These are phyloP conservation scores for Fonsecaea monophora DNA, from an alignment of 2,329 filamentous ascomycete genomes.

Conservation along the genomic window DNA sequence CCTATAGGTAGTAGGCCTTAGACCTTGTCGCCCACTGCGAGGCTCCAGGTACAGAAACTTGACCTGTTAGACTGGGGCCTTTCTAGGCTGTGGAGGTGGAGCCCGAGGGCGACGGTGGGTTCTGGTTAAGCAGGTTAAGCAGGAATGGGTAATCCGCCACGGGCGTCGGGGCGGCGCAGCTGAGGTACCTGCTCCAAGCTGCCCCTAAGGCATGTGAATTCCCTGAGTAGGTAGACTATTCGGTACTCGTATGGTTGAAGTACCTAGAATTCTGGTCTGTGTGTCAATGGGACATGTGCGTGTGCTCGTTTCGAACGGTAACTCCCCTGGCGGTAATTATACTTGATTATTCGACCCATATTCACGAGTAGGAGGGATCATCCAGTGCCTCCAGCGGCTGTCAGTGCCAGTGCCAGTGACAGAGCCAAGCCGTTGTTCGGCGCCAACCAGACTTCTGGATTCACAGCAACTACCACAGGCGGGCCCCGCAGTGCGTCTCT, in stretches of 20 bases:
- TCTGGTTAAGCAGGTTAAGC: neutral
- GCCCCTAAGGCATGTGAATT: neutral
- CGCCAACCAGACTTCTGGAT: conserved; percentile 28
- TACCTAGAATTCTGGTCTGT: conserved; percentile 7
- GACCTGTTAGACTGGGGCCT: neutral
- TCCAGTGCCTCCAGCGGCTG: conserved; percentile 19
- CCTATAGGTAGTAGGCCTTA: conserved; percentile 1
- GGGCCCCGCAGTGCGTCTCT: conserved; percentile 18
- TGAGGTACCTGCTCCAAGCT: neutral
- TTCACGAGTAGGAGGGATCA: conserved; percentile 4
- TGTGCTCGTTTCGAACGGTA: conserved; percentile 18
- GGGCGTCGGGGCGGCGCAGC: conserved; percentile 4
- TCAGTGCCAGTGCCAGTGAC: conserved; percentile 20
- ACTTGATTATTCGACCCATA: conserved; percentile 7
- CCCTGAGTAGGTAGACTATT: neutral
- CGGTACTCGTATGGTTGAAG: neutral
- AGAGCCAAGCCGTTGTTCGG: conserved; percentile 11
- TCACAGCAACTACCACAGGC: conserved; percentile 8
- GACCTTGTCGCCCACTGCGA: conserved; percentile 1
- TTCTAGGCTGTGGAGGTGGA: conserved; percentile 1
- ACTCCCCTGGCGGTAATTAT: neutral
- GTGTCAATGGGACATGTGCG: conserved; percentile 7
- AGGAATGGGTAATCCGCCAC: conserved; percentile 1
- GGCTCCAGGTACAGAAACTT: conserved; percentile 12
- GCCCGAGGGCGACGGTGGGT: neutral